phyloP scores from a whole-genome alignment of 306 rosid species.

The Sicyos edulis region DNA sequence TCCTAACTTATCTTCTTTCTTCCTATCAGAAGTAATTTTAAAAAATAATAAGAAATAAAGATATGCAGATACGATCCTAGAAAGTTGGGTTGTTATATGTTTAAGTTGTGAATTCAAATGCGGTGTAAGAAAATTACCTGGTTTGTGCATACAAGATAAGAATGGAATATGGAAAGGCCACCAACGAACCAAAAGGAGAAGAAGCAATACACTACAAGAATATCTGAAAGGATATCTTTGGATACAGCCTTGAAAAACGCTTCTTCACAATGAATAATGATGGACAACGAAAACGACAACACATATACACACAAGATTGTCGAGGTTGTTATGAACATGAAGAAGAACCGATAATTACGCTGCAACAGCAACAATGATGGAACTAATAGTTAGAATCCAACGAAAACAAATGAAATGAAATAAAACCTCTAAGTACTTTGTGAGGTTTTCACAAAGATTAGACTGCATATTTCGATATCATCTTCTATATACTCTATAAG shows the following conservation, averaged over 20 bases:
- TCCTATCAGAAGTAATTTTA: neutral
- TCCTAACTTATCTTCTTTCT: neutral
- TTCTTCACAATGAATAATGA: slow-evolving; percentile 25
- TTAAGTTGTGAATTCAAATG: slow-evolving; percentile 13
- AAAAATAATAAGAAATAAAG: neutral
- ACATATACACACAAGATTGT: slow-evolving; percentile 75
- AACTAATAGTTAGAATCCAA: slow-evolving; percentile 25
- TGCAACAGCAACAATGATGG: slow-evolving; percentile 41
- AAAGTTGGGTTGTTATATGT: neutral
- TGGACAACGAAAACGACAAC: slow-evolving; percentile 58
- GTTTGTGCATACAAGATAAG: slow-evolving; percentile 72
- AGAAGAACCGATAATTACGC: slow-evolving; percentile 89
- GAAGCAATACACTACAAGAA: slow-evolving; percentile 69
- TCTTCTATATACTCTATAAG: no score
- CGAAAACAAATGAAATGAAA: neutral
- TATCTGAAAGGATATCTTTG: slow-evolving; percentile 51
- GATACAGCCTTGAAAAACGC: slow-evolving; percentile 33
- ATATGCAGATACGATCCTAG: neutral
- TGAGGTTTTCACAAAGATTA: no score
- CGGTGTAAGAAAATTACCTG: slow-evolving; percentile 51
- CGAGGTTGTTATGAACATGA: slow-evolving; percentile 82
- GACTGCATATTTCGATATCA: no score
- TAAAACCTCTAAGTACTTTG: no score
- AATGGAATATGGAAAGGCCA: slow-evolving; percentile 89
- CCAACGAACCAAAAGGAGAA: slow-evolving; percentile 90